Conservation (phyloP, 1,284 basidiomycete species). For the Volvariella volvacea region DNA sequence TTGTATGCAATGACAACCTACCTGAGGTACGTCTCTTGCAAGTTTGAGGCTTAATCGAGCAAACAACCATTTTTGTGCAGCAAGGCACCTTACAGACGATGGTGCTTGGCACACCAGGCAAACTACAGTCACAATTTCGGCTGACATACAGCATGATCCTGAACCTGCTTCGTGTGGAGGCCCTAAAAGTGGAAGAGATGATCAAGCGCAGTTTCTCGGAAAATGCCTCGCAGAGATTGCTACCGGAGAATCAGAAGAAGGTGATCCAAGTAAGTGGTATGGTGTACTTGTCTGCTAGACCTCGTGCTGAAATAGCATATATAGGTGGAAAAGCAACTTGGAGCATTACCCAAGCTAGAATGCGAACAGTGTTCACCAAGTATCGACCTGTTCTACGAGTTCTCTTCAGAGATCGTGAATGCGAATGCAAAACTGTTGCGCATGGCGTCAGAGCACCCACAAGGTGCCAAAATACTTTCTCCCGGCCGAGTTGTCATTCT, state of each 20-base stretch:
- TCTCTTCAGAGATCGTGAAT: constrained; percentile 60
- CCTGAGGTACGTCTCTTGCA: constrained; percentile 62
- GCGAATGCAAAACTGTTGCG: constrained; percentile 62
- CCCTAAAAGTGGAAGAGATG: constrained; percentile 97
- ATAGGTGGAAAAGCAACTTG: constrained; percentile 73
- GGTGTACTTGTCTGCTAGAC: neutral
- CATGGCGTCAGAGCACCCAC: constrained; percentile 57
- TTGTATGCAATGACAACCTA: constrained; percentile 79
- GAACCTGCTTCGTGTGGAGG: constrained; percentile 94
- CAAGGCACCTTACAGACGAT: constrained; percentile 74
- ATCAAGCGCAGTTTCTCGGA: constrained; percentile 99
- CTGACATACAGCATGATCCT: constrained; percentile 99
- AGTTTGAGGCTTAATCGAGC: neutral
- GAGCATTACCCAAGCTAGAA: constrained; percentile 59
- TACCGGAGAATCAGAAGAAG: constrained; percentile 91
- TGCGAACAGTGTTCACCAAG: constrained; percentile 66
- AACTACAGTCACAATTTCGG: constrained; percentile 95
- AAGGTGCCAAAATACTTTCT: constrained; percentile 63
- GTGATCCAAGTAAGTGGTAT: constrained; percentile 63
- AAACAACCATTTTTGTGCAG: constrained; percentile 45
- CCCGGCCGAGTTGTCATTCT: constrained; percentile 82
- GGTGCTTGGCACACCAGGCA: constrained; percentile 90
- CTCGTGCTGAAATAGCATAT: neutral
- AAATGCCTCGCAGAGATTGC: constrained; percentile 87
- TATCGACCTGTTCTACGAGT: constrained; percentile 76